Evolutionary conservation across 345 rosid species (phyloP), one percentile per base, ranked within the genome.

Genomic region (Arabis hirsuta): DNA sequence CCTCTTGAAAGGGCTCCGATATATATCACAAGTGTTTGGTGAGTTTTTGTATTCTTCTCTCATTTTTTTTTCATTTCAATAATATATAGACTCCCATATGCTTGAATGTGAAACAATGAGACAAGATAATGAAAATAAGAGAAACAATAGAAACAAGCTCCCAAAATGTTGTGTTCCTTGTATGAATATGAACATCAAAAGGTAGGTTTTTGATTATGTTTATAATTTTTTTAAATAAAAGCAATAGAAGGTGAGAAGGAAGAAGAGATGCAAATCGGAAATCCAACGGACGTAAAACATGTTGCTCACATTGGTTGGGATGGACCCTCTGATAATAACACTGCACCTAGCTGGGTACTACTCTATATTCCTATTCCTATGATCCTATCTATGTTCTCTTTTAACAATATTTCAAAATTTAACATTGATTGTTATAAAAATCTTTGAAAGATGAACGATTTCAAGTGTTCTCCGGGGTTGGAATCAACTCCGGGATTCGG

Each of bases 251-350:
- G 85, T 60, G 96, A 82, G 58, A 84, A 88, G 53, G 91, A 92
- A 71, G 61, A 75, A 53, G 92, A 92, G 62, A 86, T 90, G 82
- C 84, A 82, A 77, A 92, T 92, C 39, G 98, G 98, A 44, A 53
- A 20, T 52, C 98, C 98, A 44, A 92, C 98, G 16, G 96, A 92
- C 77, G 96, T 92, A 74, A 90, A 92, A 77, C 98, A 92, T 67
- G 91, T 92, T 9, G 90, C 98, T n/a, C 98, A 92, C 47, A 92
- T 92, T 41, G 98, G 97, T 73, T 86, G 85, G 89, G 97, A 93
- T 62, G 92, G 84, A 38, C 73, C 62, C 13, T 41, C 62, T 14
- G 42, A 39, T 58, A 41, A 42, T 51, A 3, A 61, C 54, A 66
- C 67, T 39, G 58, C 78, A 58, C 67, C 67, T 65, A 63, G 7